Evolutionary conservation across 345 rosid genomes (phyloP).

Genomic region (Syzygium jambos): DNA sequence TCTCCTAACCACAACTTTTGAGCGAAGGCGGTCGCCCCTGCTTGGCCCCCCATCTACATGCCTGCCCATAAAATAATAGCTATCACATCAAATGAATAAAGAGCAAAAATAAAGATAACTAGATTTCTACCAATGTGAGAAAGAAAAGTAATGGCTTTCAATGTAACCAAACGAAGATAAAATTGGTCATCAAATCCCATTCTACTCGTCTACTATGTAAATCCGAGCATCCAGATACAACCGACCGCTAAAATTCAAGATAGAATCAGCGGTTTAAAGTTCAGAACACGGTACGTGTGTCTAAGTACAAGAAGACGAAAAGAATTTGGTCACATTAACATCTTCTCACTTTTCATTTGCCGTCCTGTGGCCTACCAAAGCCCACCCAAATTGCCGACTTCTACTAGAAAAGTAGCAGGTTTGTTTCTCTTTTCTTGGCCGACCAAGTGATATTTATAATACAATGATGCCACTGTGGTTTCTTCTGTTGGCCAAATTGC

Average conservation of each 20-base stretch:
- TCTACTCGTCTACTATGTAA: background rate
- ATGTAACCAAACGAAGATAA: background rate
- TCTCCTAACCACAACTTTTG: too few relatives aligned
- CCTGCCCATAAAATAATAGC: background rate
- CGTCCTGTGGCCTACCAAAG: background rate
- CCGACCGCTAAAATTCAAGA: background rate
- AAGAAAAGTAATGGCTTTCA: background rate
- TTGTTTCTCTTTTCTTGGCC: background rate
- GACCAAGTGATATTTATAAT: background rate
- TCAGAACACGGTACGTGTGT: background rate
- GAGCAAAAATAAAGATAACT: too few relatives aligned
- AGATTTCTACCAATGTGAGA: too few relatives aligned
- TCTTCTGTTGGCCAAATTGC: background rate
- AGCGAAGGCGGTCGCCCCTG: too few relatives aligned
- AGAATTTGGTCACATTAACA: background rate
- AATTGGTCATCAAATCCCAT: background rate
- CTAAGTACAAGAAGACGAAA: rapidly evolving
- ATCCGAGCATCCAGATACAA: background rate
- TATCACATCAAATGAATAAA: too few relatives aligned
- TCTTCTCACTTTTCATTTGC: background rate
- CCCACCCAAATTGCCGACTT: background rate
- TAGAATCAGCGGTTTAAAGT: background rate
- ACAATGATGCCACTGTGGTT: background rate
- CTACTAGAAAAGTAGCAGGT: background rate
- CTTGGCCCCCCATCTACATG: background rate